Conservation (phyloP, 1,139 yeast genomes). For the Nematodospora anomalae region DNA sequence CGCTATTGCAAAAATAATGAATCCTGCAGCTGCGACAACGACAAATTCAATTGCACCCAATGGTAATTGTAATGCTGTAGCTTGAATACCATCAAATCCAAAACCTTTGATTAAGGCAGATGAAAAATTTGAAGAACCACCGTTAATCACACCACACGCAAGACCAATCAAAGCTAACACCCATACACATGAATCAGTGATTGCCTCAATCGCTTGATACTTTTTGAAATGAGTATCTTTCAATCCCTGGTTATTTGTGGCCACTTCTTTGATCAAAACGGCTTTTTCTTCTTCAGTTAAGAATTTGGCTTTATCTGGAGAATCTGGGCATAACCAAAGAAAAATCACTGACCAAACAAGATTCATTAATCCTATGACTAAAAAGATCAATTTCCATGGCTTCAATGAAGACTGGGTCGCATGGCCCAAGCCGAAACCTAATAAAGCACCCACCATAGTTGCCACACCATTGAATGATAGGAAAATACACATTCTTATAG, state of each 20-base stretch:
- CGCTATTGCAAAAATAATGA: conserved; percentile 21
- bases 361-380: conserved; percentile 48
- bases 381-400: conserved; percentile 32
- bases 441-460: conserved; percentile 32
- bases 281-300: conserved; percentile 37
- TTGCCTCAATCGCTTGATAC: conserved; percentile 24
- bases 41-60: conserved; percentile 33
- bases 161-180: conserved; percentile 26
- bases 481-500: conserved; percentile 33
- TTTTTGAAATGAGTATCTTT: conserved; percentile 22
- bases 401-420: conserved; percentile 21
- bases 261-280: conserved; percentile 23
- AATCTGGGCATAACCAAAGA: conserved; percentile 37
- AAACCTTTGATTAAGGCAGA: conserved; percentile 28
- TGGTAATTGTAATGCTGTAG: conserved; percentile 31
- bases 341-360: conserved; percentile 26
- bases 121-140: conserved; percentile 29
- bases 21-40: conserved; percentile 29
- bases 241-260: conserved; percentile 28
- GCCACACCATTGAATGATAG: conserved; percentile 31
- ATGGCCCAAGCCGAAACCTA: conserved; percentile 37
- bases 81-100: conserved; percentile 26
- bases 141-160: conserved; percentile 28
- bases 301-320: conserved; percentile 41
- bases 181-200: conserved; percentile 29